phyloP scores from a whole-genome alignment of 306 rosid genomes.

The Spatholobus suberectus region DNA sequence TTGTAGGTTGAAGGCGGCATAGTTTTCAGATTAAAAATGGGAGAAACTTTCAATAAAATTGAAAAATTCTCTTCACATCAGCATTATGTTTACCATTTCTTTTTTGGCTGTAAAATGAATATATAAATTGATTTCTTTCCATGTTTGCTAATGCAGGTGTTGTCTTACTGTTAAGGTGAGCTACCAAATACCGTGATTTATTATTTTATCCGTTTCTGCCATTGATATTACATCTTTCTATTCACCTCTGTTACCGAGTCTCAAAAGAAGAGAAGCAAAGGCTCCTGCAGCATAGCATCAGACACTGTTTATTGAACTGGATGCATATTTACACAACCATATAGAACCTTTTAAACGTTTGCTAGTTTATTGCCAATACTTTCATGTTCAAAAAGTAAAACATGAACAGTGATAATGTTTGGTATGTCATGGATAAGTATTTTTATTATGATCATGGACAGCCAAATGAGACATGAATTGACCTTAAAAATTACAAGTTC shows the following conservation, averaged over 20 bases:
- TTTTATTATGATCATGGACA: background rate
- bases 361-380: background rate
- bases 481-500: slow-evolving; percentile 1
- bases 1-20: background rate
- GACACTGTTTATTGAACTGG: background rate
- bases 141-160: slow-evolving; percentile 73
- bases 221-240: slow-evolving; percentile 8
- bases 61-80: background rate
- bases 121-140: slow-evolving; percentile 30
- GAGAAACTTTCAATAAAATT: slow-evolving; percentile 11
- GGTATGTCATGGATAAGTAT: background rate
- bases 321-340: background rate
- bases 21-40: background rate
- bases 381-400: background rate
- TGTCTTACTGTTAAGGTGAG: slow-evolving; percentile 97
- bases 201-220: slow-evolving; percentile 24
- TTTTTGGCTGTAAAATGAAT: slow-evolving; percentile 19
- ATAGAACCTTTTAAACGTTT: slow-evolving; percentile 14
- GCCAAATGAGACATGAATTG: background rate
- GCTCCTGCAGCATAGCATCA: background rate
- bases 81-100: background rate
- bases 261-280: background rate
- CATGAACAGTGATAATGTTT: background rate
- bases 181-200: slow-evolving; percentile 18
- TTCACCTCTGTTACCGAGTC: background rate